Evolutionary conservation across 768 basidiomycete species (phyloP).

Genomic region (Psilocybe tampanensis): DNA sequence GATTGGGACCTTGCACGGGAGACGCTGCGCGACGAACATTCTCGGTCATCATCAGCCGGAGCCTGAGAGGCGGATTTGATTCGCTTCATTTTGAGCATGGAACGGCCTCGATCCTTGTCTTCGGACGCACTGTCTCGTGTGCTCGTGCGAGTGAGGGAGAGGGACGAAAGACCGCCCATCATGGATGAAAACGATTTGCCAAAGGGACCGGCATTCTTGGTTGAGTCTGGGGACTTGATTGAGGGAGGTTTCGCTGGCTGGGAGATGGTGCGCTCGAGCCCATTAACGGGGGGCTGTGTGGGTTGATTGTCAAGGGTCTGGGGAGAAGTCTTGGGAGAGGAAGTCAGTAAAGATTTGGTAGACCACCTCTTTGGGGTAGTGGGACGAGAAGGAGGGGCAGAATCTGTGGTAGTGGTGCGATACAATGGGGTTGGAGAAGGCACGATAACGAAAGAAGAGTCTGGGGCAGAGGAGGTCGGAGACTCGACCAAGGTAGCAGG

Average conservation of each 20-base stretch:
- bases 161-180: conserved; percentile 70
- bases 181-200: conserved; percentile 68
- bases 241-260: conserved; percentile 22
- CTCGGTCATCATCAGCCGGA: conserved; percentile 34
- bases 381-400: conserved; percentile 30
- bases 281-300: conserved; percentile 46
- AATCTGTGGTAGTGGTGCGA: conserved; percentile 23
- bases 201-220: conserved; percentile 50
- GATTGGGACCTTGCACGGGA: conserved; percentile 76
- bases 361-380: conserved; percentile 36
- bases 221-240: conserved; percentile 38
- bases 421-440: conserved; percentile 17
- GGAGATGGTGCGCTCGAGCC: conserved; percentile 49
- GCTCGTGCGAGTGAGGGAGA: conserved; percentile 60
- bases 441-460: conserved; percentile 16
- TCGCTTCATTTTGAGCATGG: conserved; percentile 46
- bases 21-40: conserved; percentile 40
- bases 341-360: conserved; percentile 32
- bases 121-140: conserved; percentile 43
- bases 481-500: conserved; percentile 21
- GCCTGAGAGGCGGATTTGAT: conserved; percentile 53
- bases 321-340: conserved; percentile 27
- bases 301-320: conserved; percentile 52
- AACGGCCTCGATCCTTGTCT: conserved; percentile 59
- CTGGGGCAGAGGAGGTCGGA: conserved; percentile 11